phyloP scores from a whole-genome alignment of 176 grass and related monocot species.

The Leersia perrieri region DNA sequence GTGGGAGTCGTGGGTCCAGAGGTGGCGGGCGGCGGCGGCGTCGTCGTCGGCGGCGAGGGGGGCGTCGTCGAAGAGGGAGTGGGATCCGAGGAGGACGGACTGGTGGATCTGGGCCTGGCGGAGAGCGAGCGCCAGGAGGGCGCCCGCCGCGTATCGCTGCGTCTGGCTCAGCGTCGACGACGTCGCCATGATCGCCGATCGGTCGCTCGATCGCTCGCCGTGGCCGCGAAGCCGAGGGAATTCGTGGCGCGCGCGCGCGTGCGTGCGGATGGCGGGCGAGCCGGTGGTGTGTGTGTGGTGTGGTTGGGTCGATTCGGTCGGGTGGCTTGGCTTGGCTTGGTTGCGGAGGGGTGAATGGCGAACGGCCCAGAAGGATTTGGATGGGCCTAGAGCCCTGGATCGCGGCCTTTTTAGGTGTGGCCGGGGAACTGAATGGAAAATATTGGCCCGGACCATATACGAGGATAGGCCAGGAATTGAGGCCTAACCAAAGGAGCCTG shows the following conservation, averaged over 20 bases:
- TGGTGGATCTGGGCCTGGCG: conserved; percentile 97
- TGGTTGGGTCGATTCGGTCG: background rate
- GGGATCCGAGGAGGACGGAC: conserved; percentile 68
- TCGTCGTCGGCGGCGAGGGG: conserved; percentile 46
- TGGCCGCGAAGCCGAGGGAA: background rate
- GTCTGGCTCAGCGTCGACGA: conserved; percentile 72
- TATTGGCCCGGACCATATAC: background rate
- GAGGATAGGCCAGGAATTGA: background rate
- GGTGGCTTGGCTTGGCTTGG: too few relatives aligned
- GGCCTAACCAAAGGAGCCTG: background rate
- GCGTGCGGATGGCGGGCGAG: too few relatives aligned
- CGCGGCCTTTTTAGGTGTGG: too few relatives aligned
- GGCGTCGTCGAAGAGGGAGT: conserved; percentile 45
- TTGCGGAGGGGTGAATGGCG: background rate
- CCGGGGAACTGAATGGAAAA: too few relatives aligned
- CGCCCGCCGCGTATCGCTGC: conserved; percentile 83
- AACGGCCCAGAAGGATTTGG: background rate
- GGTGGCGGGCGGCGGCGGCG: conserved; percentile 41
- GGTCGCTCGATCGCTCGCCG: background rate
- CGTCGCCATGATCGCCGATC: conserved; percentile 35
- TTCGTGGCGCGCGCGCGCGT: background rate
- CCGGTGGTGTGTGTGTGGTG: background rate
- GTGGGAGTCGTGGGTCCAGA: conserved; percentile 87
- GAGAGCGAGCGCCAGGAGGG: conserved; percentile 81
- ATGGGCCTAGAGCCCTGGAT: background rate